A percentile compares a stretch with the other conserved stretches of the same genome.
These are phyloP conservation scores for Kluyveromyces aestuarii DNA, from an alignment of 805 yeast species.

Conservation along the genomic window DNA sequence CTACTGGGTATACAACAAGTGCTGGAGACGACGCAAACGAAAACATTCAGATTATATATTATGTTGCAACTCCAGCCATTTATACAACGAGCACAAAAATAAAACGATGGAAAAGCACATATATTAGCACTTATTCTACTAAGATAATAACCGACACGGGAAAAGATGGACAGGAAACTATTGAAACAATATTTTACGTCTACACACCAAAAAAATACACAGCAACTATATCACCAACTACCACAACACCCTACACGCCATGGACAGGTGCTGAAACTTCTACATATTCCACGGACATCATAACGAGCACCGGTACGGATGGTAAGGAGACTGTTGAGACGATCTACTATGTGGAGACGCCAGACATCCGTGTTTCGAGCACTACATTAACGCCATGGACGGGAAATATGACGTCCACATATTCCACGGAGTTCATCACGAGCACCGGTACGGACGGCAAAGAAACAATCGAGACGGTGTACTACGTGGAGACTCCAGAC, in stretches of 20 bases:
- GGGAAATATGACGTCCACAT: too few species aligned
- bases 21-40: constrained; percentile 6
- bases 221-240: too few species aligned
- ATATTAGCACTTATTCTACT: constrained; percentile 2
- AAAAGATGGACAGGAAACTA: background rate
- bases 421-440: too few species aligned
- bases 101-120: background rate
- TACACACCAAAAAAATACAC: background rate
- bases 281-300: too few species aligned
- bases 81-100: background rate
- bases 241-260: constrained; percentile 1
- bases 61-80: constrained; percentile 9
- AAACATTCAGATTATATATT: constrained; percentile 7
- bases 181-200: constrained; percentile 1
- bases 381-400: constrained; percentile 1
- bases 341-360: too few species aligned
- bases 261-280: constrained; percentile 4
- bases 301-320: too few species aligned
- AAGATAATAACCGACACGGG: background rate
- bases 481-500: too few species aligned
- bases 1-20: constrained; percentile 4
- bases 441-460: too few species aligned
- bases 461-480: too few species aligned
- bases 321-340: too few species aligned
- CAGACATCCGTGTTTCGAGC: constrained; percentile 1